Evolutionary conservation across 148 eudicot genomes (phyloP).

Genomic region (Dysphania ambrosioides): DNA sequence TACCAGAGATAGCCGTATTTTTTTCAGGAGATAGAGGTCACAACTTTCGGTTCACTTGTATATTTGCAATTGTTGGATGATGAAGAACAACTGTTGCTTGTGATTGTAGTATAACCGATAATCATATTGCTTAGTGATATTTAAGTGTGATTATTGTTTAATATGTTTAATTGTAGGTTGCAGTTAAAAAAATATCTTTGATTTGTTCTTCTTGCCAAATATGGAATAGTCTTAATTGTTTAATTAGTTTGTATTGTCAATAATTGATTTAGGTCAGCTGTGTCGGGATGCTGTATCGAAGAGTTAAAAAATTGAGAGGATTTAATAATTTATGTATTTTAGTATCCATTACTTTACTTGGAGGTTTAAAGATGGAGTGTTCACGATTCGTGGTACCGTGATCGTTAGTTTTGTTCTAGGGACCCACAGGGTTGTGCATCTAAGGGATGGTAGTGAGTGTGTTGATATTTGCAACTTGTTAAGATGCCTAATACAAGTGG

Average conservation of each 20-base stretch:
- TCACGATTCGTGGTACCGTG: not conserved
- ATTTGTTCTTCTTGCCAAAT: not conserved
- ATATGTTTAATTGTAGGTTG: not conserved
- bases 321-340: not conserved
- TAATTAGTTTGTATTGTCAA: conserved; percentile 1
- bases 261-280: not conserved
- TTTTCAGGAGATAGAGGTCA: no score
- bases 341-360: not conserved
- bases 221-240: not conserved
- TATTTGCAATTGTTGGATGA: not conserved
- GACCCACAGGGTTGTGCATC: conserved; percentile 2
- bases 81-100: conserved; percentile 14
- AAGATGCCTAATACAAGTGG: conserved; percentile 18
- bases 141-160: not conserved
- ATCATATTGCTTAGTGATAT: not conserved
- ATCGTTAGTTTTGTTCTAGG: not conserved
- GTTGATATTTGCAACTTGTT: conserved; percentile 6
- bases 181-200: conserved; percentile 7
- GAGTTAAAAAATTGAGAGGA: not conserved
- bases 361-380: not conserved
- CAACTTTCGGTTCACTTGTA: no score
- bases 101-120: not conserved
- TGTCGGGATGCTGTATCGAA: conserved; percentile 2
- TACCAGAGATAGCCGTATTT: no score
- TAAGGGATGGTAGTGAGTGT: not conserved